phyloP scores from a whole-genome alignment of 352 stramenopile genomes.

The Phytophthora constricta region DNA sequence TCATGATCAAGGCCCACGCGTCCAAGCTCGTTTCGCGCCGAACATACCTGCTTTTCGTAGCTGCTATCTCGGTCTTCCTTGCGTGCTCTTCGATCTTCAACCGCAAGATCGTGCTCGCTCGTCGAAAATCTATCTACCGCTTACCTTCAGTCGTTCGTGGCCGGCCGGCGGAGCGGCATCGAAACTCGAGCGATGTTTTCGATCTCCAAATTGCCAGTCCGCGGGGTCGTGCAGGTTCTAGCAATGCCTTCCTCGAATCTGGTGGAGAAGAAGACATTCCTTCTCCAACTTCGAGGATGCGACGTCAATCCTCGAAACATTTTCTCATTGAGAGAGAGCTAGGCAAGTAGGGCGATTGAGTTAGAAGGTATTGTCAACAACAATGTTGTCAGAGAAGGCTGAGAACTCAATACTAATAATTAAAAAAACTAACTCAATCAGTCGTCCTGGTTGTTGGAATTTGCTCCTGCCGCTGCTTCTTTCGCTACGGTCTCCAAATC shows the following conservation, averaged over 20 bases:
- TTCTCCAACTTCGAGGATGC: conserved; percentile 36
- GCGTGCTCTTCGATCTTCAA: conserved; percentile 85
- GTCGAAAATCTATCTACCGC: conserved; percentile 63
- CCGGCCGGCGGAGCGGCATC: conserved; percentile 22
- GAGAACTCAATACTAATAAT: conserved; percentile 26
- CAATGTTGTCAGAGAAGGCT: background rate
- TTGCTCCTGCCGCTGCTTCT: conserved; percentile 11
- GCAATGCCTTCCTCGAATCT: conserved; percentile 37
- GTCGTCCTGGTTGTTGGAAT: conserved; percentile 39
- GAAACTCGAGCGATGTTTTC: conserved; percentile 18
- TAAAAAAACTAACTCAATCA: conserved; percentile 32
- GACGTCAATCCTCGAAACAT: conserved; percentile 35
- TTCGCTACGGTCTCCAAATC: conserved; percentile 24
- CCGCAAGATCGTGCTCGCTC: conserved; percentile 67
- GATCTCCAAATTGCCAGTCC: conserved; percentile 15
- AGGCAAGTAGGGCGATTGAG: background rate
- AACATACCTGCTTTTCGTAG: conserved; percentile 85
- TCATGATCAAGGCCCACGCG: conserved; percentile 91
- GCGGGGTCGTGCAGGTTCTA: conserved; percentile 31
- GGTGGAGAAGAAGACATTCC: conserved; percentile 33
- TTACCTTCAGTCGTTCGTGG: conserved; percentile 51
- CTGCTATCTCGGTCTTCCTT: conserved; percentile 82
- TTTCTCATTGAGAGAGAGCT: conserved; percentile 12
- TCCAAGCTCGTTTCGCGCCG: conserved; percentile 83
- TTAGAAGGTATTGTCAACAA: background rate